phyloP scores from a whole-genome alignment of 2,329 filamentous ascomycete species.

The Didymella lethalis region DNA sequence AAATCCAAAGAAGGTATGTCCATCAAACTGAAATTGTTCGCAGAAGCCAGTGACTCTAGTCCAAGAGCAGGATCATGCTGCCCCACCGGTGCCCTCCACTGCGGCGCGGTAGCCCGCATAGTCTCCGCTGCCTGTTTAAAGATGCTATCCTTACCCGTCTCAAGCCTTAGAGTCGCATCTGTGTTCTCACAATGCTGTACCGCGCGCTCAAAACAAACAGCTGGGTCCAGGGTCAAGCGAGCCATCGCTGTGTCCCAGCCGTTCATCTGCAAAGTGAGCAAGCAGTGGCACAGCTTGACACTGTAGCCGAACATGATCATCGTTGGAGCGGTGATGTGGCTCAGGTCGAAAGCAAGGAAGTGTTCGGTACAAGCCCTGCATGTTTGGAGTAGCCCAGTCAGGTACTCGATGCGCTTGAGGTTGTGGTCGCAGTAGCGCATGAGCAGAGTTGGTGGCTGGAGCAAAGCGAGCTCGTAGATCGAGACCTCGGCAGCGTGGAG shows the following conservation, averaged over 20 bases:
- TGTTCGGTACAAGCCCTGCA: constrained; percentile 26
- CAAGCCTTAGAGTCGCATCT: constrained; percentile 17
- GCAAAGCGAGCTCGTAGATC: constrained; percentile 30
- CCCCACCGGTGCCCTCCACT: constrained; percentile 18
- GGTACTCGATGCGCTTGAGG: constrained; percentile 24
- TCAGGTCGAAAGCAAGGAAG: constrained; percentile 20
- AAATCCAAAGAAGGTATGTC: constrained; percentile 27
- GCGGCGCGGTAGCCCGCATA: constrained; percentile 23
- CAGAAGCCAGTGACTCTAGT: constrained; percentile 7
- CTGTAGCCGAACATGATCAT: constrained; percentile 28
- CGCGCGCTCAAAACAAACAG: constrained; percentile 21
- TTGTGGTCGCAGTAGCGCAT: constrained; percentile 20
- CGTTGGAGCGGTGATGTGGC: constrained; percentile 14
- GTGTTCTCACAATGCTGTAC: constrained; percentile 19
- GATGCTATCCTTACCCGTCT: constrained; percentile 28
- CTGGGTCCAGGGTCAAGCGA: constrained; percentile 20
- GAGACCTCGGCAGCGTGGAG: constrained; percentile 22
- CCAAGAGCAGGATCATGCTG: constrained; percentile 3
- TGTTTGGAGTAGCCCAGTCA: constrained; percentile 21
- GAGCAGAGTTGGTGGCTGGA: constrained; percentile 5
- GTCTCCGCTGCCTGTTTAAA: constrained; percentile 26
- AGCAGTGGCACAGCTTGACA: constrained; percentile 23
- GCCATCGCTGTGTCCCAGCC: constrained; percentile 27
- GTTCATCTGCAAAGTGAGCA: constrained; percentile 23
- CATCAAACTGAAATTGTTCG: background rate